Conservation (phyloP, 2,329 filamentous ascomycete genomes). For the Trichoderma sp. region DNA sequence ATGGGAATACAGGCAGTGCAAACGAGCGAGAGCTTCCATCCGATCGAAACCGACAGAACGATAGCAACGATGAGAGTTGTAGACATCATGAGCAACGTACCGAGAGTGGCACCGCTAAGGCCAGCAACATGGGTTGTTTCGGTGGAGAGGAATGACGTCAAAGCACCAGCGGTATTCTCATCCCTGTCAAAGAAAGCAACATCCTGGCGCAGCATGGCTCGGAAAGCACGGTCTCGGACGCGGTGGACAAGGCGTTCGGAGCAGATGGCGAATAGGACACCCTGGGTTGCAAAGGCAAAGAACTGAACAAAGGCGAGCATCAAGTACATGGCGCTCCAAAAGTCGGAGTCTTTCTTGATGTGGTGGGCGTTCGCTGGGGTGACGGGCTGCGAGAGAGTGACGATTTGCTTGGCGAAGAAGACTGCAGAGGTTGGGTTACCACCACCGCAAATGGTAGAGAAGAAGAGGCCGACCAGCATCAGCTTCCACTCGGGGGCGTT, state of each 20-base stretch:
- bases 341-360: slow-evolving; percentile 71
- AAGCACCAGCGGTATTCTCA: slow-evolving; percentile 82
- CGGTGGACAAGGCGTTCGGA: slow-evolving; percentile 81
- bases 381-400: slow-evolving; percentile 59
- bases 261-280: slow-evolving; percentile 74
- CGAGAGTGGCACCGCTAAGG: slow-evolving; percentile 84
- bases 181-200: slow-evolving; percentile 89
- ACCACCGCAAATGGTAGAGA: slow-evolving; percentile 73
- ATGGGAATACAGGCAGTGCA: slow-evolving; percentile 76
- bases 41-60: slow-evolving; percentile 67
- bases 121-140: slow-evolving; percentile 88
- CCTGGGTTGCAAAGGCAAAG: slow-evolving; percentile 65
- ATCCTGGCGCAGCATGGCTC: slow-evolving; percentile 86
- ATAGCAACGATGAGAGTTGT: slow-evolving; percentile 79
- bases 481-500: slow-evolving; percentile 68
- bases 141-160: slow-evolving; percentile 85
- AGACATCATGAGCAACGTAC: slow-evolving; percentile 75
- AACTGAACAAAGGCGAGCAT: slow-evolving; percentile 77
- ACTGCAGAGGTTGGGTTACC: slow-evolving; percentile 69
- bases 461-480: slow-evolving; percentile 74
- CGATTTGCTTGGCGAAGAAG: slow-evolving; percentile 87
- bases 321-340: slow-evolving; percentile 87
- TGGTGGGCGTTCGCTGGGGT: slow-evolving; percentile 49
- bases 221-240: slow-evolving; percentile 80
- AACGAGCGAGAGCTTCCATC: slow-evolving; percentile 85